Evolutionary conservation across 768 basidiomycete species (phyloP).

Genomic region (Boletus bicolor): DNA sequence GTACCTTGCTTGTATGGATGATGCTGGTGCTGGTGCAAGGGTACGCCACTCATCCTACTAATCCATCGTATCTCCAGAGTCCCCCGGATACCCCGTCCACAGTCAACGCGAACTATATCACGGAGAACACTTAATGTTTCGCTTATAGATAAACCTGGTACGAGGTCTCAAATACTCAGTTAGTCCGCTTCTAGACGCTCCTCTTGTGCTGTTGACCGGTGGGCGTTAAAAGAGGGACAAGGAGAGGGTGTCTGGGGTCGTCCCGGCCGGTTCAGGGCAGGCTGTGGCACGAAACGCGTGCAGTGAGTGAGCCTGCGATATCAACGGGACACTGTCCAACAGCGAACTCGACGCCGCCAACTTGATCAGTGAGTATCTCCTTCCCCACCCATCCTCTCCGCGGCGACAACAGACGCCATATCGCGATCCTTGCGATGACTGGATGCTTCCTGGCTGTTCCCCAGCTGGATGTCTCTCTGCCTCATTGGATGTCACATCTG

Average conservation of each 20-base stretch:
- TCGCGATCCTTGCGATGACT: background rate
- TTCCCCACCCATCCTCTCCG: background rate
- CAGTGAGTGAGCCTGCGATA: background rate
- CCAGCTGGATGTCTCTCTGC: conserved; percentile 49
- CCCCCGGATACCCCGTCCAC: conserved; percentile 20
- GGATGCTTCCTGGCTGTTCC: background rate
- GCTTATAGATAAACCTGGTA: background rate
- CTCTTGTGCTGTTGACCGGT: background rate
- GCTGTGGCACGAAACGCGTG: background rate
- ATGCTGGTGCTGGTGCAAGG: conserved; percentile 17
- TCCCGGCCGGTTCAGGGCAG: conserved; percentile 27
- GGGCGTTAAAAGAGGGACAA: conserved; percentile 14
- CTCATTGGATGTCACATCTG: conserved; percentile 40
- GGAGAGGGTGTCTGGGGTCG: conserved; percentile 21
- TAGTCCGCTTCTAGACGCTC: no score
- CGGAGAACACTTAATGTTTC: background rate
- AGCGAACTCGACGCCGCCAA: conserved; percentile 20
- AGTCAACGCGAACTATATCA: background rate
- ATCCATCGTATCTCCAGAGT: background rate
- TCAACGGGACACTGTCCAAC: conserved; percentile 12
- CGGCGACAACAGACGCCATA: background rate
- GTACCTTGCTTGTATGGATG: conserved; percentile 9
- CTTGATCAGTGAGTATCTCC: conserved; percentile 37
- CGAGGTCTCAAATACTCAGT: background rate
- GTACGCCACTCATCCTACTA: background rate